phyloP scores from a whole-genome alignment of 2,329 filamentous ascomycete genomes.

The Fusarium odoratissimum region DNA sequence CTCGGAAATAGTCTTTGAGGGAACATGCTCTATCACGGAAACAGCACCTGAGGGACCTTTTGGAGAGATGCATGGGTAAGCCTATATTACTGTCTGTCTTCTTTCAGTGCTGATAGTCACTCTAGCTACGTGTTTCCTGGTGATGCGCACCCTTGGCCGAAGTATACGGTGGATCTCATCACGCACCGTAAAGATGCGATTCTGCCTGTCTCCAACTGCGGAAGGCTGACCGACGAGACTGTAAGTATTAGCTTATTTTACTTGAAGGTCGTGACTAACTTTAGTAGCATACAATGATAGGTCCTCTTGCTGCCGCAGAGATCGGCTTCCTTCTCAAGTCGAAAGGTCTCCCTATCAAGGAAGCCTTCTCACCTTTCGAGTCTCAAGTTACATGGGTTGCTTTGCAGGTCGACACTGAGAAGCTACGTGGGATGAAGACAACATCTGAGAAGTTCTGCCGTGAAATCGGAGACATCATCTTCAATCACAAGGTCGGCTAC shows the following conservation, averaged over 20 bases:
- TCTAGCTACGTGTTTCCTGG: not conserved
- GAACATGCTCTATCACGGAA: constrained; percentile 48
- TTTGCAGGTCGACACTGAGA: constrained; percentile 67
- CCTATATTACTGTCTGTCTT: too few species aligned
- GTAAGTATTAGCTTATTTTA: not conserved
- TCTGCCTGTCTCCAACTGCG: constrained; percentile 23
- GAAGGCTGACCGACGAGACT: constrained; percentile 15
- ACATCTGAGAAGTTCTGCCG: constrained; percentile 17
- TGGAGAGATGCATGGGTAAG: constrained; percentile 53
- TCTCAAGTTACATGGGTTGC: constrained; percentile 61
- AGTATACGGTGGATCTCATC: constrained; percentile 25
- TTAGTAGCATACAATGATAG: constrained; percentile 34
- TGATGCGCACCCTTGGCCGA: not conserved
- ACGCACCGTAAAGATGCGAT: constrained; percentile 31
- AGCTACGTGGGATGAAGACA: constrained; percentile 57
- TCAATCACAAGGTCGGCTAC: constrained; percentile 40
- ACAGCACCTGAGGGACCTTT: constrained; percentile 62
- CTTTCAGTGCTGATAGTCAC: not conserved
- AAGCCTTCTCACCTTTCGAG: constrained; percentile 59
- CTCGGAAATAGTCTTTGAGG: constrained; percentile 63
- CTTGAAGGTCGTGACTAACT: not conserved
- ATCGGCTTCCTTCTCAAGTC: constrained; percentile 5
- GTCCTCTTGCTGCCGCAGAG: constrained; percentile 22
- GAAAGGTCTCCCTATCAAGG: constrained; percentile 55
- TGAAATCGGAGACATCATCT: constrained; percentile 15